Base-by-base conservation (phyloP, 2,329 filamentous ascomycete genomes). In the Fusarium praegraminearum region DNA sequence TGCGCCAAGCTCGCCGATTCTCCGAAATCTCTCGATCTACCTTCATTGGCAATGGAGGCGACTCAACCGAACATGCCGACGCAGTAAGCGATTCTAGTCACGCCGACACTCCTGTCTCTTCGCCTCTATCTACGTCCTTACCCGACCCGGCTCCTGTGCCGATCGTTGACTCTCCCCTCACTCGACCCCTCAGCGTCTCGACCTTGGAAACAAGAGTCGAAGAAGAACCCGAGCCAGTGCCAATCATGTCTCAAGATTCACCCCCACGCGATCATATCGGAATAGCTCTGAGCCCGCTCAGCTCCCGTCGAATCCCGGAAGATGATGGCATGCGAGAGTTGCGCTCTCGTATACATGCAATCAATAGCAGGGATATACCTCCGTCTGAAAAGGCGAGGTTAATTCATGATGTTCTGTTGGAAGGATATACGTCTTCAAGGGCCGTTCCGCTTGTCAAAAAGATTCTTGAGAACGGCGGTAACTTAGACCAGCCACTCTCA, bases 281-380 rank as follows among this genome's bases (percentile, higher is more conserved):
- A 44, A 77, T 79, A 51, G 74, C 76, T 13, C 56, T 76, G 59
- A 75, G 73, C 43, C 73, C 78, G 11, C 69, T 62, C 56, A 77
- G 73, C 61, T 74, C 71, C 49, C 77, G 76, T 16, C 77, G 73
- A 40, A 79, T 93, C 41, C 92, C 92, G 2, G 93, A 91, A 76
- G 91, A 95, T 75, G 93, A 96, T 82, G 93, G 93, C 45, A 94
- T 93, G 90, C 83, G 86, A 20, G 79, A 81, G 57, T 78, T 95
- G 72, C 85, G 93, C 73, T 84, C 82, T 68, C 88, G 87, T 66
- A 93, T 96, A 69, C 85, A 91, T 62, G 83, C 82, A 24, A 91
- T 95, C 65, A 91, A 93, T 76, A 83, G 86, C 28, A 84, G 85
- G 70, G 83, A 88, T 26, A 83, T 90, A 49, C 78, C 86, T 5